Evolutionary conservation across 2,329 filamentous ascomycete species (phyloP), one percentile per base, ranked within the genome.

Genomic region (Fusarium tjaetaba): DNA sequence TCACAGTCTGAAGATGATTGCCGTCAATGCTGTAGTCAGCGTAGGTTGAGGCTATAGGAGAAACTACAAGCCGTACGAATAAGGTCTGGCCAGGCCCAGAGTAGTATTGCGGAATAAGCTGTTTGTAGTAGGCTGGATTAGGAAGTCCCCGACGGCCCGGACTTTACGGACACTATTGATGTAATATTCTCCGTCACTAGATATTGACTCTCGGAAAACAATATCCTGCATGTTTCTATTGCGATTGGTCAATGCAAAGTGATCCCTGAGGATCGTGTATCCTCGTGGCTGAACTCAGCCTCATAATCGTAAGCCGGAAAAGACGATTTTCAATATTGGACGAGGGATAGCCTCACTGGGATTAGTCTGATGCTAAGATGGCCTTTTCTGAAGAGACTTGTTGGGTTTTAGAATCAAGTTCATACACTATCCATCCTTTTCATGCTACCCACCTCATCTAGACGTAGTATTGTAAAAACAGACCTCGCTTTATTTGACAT

Each of bases 11-110:
- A 11, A 38, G 18, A 9, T 4, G 4, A 36, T 38, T 0, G 8
- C 34, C 13, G 6, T 9, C 9, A 38, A 22, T 53, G 6, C 7
- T 5, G n/a, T 36, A n/a, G 5, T 16, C 6, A n/a, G 14, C 20
- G 15, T 14, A 24, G 2, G 4, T 24, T 7, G 11, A 34, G 0
- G 11, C 22, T 7, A 20, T n/a, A 0, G 28, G 2, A 34, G 15
- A 14, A 51, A 1, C 0, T 14, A 2, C 20, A 34, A 20, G 11
- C 22, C 22, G 30, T 51, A 51, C 20, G 11, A 32, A 32, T 24
- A 34, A 34, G 32, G 22, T 34, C 18, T 13, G 11, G 10, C 11
- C 5, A 51, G 48, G 11, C 9, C 11, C 5, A 51, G 48, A 20
- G 48, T 24, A n/a, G 20, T n/a, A 26, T 34, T 39, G 34, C 7